Evolutionary conservation across 2,329 filamentous ascomycete genomes (phyloP).

Genomic region (Aquanectria penicillioides): DNA sequence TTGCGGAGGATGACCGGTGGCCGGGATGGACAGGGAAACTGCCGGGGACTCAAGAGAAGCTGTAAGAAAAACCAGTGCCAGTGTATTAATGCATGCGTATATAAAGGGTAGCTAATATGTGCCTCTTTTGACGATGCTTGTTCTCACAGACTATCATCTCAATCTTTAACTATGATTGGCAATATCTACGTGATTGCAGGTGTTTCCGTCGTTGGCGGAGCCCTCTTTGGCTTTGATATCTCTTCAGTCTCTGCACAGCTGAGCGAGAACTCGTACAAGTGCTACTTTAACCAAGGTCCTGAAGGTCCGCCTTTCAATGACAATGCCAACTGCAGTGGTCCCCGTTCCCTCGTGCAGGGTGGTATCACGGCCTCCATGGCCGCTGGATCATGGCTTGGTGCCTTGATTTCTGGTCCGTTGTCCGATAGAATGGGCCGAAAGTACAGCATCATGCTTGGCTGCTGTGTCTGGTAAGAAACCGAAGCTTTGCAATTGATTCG

Average conservation of each 20-base stretch:
- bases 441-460: slow-evolving; percentile 61
- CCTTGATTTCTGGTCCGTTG: slow-evolving; percentile 57
- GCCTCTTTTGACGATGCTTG: no score
- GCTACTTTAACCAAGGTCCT: slow-evolving; percentile 51
- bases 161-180: no score
- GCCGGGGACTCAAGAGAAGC: not conserved
- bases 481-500: not conserved
- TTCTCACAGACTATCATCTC: no score
- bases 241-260: slow-evolving; percentile 38
- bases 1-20: not conserved
- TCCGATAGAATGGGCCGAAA: slow-evolving; percentile 62
- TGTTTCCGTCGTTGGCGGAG: slow-evolving; percentile 36
- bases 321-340: slow-evolving; percentile 44
- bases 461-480: slow-evolving; percentile 62
- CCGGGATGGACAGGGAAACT: not conserved
- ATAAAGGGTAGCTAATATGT: no score
- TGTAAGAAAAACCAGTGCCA: not conserved
- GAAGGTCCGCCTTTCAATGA: slow-evolving; percentile 44
- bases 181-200: slow-evolving; percentile 40
- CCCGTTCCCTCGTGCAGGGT: slow-evolving; percentile 56
- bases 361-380: slow-evolving; percentile 63
- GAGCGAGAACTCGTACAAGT: slow-evolving; percentile 49
- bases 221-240: slow-evolving; percentile 40
- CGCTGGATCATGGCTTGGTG: slow-evolving; percentile 61
- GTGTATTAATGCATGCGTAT: not conserved